Evolutionary conservation across 2,329 filamentous ascomycete genomes (phyloP).

Genomic region (Sclerotiophoma versabilis): DNA sequence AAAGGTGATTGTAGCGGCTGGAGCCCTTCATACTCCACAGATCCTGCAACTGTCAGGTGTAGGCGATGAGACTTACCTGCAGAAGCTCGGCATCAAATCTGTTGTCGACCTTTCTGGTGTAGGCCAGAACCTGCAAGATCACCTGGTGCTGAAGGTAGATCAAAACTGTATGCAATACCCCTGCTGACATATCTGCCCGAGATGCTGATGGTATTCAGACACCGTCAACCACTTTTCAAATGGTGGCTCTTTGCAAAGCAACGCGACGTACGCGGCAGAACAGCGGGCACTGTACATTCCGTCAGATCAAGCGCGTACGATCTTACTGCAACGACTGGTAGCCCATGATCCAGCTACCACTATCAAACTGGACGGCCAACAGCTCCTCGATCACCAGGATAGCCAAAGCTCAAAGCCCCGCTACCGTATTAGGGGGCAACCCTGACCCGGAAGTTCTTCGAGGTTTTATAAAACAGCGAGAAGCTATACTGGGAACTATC

Average conservation of each 20-base stretch:
- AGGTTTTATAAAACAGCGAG: slow-evolving; percentile 39
- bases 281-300: slow-evolving; percentile 37
- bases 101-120: slow-evolving; percentile 34
- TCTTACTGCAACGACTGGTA: slow-evolving; percentile 29
- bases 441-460: slow-evolving; percentile 27
- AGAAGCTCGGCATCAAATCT: slow-evolving; percentile 22
- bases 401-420: slow-evolving; percentile 2
- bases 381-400: slow-evolving; percentile 7
- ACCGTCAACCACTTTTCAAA: slow-evolving; percentile 26
- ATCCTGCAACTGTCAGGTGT: slow-evolving; percentile 69
- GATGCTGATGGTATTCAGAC: slow-evolving; percentile 4
- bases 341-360: slow-evolving; percentile 26
- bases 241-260: slow-evolving; percentile 24
- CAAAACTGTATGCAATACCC: slow-evolving; percentile 28
- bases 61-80: slow-evolving; percentile 45
- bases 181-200: background rate
- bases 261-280: slow-evolving; percentile 37
- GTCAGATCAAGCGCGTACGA: slow-evolving; percentile 32
- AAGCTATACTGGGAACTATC: slow-evolving; percentile 18
- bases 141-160: slow-evolving; percentile 27
- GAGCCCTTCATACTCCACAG: slow-evolving; percentile 66
- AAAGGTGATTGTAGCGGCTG: slow-evolving; percentile 67
- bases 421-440: slow-evolving; percentile 19
- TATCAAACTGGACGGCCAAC: slow-evolving; percentile 20
- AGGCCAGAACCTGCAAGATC: slow-evolving; percentile 38